Evolutionary conservation across 345 rosid species (phyloP).

Genomic region (Salix viminalis): DNA sequence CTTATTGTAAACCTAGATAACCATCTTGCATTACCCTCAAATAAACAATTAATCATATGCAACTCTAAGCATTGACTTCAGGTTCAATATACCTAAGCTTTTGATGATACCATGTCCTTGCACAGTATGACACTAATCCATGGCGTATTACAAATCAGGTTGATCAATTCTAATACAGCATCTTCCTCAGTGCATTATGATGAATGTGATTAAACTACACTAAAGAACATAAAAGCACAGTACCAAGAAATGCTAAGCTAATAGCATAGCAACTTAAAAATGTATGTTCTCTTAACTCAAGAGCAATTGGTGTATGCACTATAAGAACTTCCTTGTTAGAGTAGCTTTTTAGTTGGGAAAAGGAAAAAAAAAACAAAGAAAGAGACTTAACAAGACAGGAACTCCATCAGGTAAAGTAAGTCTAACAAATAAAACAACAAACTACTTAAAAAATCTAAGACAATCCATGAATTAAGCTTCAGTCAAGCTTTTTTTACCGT

Average conservation of each 20-base stretch:
- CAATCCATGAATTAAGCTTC: not conserved
- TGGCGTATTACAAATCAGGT: not conserved
- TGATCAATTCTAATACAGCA: not conserved
- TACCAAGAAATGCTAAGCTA: too few species aligned
- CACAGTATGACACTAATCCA: not conserved
- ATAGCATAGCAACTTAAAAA: not conserved
- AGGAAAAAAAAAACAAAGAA: too few species aligned
- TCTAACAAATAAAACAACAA: not conserved
- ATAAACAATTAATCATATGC: not conserved
- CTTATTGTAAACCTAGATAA: not conserved
- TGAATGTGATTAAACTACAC: too few species aligned
- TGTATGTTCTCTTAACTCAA: too few species aligned
- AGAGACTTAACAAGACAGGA: too few species aligned
- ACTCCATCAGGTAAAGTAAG: not conserved
- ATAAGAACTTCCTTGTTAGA: too few species aligned
- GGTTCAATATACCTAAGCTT: not conserved
- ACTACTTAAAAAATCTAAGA: not conserved
- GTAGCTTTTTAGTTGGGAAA: too few species aligned
- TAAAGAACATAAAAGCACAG: too few species aligned
- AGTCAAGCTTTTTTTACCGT: slow-evolving; percentile 45
- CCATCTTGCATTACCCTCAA: not conserved
- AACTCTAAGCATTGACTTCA: not conserved
- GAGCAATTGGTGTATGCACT: too few species aligned
- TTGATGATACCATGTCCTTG: not conserved
- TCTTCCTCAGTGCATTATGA: too few species aligned